Percentiles rank a stretch among this genome's conserved stretches.
Conservation (phyloP, 2,329 filamentous ascomycete genomes). For the Onygena corvina region DNA sequence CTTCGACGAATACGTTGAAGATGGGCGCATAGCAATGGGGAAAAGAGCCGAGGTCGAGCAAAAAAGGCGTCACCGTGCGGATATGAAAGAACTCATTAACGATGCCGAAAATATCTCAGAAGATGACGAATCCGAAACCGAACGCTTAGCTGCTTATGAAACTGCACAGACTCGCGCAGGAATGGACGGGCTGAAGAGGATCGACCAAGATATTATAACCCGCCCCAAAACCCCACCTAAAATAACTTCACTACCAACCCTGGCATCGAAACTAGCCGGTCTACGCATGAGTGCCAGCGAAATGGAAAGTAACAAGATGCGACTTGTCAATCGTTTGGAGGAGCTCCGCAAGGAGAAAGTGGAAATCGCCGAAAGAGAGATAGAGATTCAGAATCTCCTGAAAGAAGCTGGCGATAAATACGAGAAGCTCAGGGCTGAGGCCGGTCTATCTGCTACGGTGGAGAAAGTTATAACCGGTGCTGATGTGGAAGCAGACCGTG, state of each 20-base stretch:
- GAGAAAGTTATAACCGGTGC: conserved; percentile 19
- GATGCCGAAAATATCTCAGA: conserved; percentile 58
- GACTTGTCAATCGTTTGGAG: conserved; percentile 52
- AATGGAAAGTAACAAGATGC: conserved; percentile 52
- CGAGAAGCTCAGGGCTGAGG: conserved; percentile 43
- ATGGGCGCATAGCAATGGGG: conserved; percentile 67
- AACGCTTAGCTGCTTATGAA: conserved; percentile 68
- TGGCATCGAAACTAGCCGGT: conserved; percentile 54
- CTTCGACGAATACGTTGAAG: conserved; percentile 82
- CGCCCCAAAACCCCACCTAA: conserved; percentile 52
- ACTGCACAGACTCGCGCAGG: conserved; percentile 73
- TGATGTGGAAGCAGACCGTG: conserved; percentile 24
- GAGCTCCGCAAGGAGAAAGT: conserved; percentile 56
- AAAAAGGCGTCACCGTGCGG: conserved; percentile 51
- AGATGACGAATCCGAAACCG: conserved; percentile 52
- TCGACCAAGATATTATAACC: conserved; percentile 26
- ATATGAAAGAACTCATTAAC: conserved; percentile 74
- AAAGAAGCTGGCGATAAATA: conserved; percentile 68
- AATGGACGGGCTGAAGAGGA: conserved; percentile 54
- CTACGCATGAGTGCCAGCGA: conserved; percentile 50
- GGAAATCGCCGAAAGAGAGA: conserved; percentile 57
- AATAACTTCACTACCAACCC: conserved; percentile 64
- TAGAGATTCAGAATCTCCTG: conserved; percentile 66
- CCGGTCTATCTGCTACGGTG: conserved; percentile 22
- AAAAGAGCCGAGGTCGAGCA: conserved; percentile 65